Base-by-base conservation (phyloP, 768 basidiomycete species). In the Sarcodon aspratus region DNA sequence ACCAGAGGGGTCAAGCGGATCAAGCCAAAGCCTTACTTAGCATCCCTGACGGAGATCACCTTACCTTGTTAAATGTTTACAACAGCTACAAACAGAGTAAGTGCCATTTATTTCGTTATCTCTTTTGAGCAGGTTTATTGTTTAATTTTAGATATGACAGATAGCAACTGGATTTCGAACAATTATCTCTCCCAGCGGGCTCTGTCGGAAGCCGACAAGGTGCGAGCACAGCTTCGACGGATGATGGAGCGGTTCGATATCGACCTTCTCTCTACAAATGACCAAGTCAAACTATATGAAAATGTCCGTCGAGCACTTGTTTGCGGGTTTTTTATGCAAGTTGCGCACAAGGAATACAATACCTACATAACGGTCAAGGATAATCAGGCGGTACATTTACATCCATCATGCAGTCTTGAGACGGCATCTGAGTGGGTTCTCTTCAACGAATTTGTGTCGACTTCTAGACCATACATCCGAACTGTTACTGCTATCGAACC, bases 281-380 rank as follows among this genome's bases (percentile, higher is more conserved):
- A 82, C 52, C 56, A 59, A 52, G 50, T 54, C 9, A 49, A 53
- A 60, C 76, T 85, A 54, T 85, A 78, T 63, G 53, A 68, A 47
- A 83, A 82, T 55, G 82, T 98, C 49, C 78, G 91, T 27, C 82
- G 82, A 64, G 85, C 85, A 0, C 71, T 98, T 17, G 85, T 88
- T 5, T 86, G 84, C 56, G 96, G 94, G 1, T 99, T 89, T 74
- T 99, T 97, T 69, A 97, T 96, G 95, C 95, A 97, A 61, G 80
- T 91, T 10, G 96, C 94, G 7, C 92, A 96, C 64, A 89, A 90
- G 3, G 89, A 91, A 61, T 93, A 90, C 55, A 53, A 51, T 45
- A 42, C 21, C 48, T 98, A 99, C 61, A 52, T 84, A 53, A 99
- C 94, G 0, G 82, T 96, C 50, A 98, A 97, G 68, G 95, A 99